Evolutionary conservation across 2,329 filamentous ascomycete genomes (phyloP), one percentile per base, ranked within the genome.

Genomic region (Alternaria arborescens): DNA sequence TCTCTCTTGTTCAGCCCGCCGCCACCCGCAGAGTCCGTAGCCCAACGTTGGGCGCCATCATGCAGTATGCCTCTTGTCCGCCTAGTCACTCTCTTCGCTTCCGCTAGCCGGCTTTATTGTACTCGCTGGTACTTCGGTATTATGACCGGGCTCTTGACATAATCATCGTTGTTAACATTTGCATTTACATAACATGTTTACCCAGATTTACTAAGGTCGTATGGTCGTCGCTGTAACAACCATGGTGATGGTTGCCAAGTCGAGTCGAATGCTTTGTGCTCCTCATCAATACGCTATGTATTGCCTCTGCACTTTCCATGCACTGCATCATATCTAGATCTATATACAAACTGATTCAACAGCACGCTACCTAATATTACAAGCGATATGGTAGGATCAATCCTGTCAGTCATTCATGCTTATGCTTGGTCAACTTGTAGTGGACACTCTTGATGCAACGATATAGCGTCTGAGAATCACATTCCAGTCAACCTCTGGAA

Each of bases 31-130:
- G 6, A n/a, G 46, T 10, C 46, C 12, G 8, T 34, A 48, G 32
- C 20, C 32, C 34, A 38, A 50, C 20, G 32, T 50, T 50, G 46
- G 46, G 30, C 46, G 18, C 18, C 46, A 50, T 50, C 16, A 50
- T 42, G 40, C 40, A 16, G 40, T n/a, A 50, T 36, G 46, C 32
- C 46, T 38, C 32, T 36, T 26, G 30, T 24, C 34, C 34, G 36
- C 46, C 14, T 26, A 26, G 46, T n/a, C 46, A 5, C 20, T 50
- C 30, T 24, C 20, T 22, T 24, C 32, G 30, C 14, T 48, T 34
- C 18, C 30, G 30, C 5, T 50, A 26, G 20, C 14, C 14, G 46
- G 34, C 20, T n/a, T 50, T 38, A 14, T 50, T 50, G 32, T 24
- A 26, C 22, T 50, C 20, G 46, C 46, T 26, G 11, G 10, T 50